Percentiles rank a stretch among this genome's conserved stretches.
Evolutionary conservation across 192 early-diverging fungal species (phyloP).

Genomic region (Coemansia sp.): DNA sequence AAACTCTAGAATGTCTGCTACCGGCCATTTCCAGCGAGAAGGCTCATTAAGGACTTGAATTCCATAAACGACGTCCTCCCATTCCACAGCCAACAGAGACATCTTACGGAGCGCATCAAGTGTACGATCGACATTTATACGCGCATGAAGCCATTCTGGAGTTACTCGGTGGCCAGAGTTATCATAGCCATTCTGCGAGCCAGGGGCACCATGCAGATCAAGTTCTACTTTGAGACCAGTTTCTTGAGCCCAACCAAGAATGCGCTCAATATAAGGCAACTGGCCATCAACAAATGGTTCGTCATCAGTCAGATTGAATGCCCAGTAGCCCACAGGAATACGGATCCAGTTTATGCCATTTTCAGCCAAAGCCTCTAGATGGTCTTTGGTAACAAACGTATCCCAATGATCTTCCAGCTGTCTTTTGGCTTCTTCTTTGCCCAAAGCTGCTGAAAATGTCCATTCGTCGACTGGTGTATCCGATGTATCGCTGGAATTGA

Average conservation of each 20-base stretch:
- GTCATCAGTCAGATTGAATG: slow-evolving; percentile 52
- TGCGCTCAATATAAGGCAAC: slow-evolving; percentile 54
- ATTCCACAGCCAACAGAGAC: slow-evolving; percentile 55
- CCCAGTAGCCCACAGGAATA: slow-evolving; percentile 63
- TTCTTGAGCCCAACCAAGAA: slow-evolving; percentile 55
- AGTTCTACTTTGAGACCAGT: slow-evolving; percentile 56
- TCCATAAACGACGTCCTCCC: slow-evolving; percentile 41
- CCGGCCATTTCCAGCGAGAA: slow-evolving; percentile 44
- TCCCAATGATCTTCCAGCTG: slow-evolving; percentile 57
- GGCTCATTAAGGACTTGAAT: slow-evolving; percentile 54
- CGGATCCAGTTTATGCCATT: slow-evolving; percentile 56
- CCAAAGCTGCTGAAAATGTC: slow-evolving; percentile 48
- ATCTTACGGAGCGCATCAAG: slow-evolving; percentile 55
- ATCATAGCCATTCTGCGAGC: slow-evolving; percentile 62
- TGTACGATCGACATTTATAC: slow-evolving; percentile 56
- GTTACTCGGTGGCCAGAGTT: slow-evolving; percentile 55
- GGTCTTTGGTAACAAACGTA: slow-evolving; percentile 55
- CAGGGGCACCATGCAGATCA: slow-evolving; percentile 59
- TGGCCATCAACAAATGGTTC: slow-evolving; percentile 56
- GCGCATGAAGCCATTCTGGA: slow-evolving; percentile 48
- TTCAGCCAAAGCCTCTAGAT: slow-evolving; percentile 49
- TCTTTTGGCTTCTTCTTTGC: slow-evolving; percentile 39
- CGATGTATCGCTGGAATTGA: slow-evolving; percentile 21
- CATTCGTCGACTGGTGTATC: slow-evolving; percentile 56
- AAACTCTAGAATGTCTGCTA: slow-evolving; percentile 37